Base-by-base conservation (phyloP, 2,329 filamentous ascomycete species). In the Aureobasidium musti region DNA sequence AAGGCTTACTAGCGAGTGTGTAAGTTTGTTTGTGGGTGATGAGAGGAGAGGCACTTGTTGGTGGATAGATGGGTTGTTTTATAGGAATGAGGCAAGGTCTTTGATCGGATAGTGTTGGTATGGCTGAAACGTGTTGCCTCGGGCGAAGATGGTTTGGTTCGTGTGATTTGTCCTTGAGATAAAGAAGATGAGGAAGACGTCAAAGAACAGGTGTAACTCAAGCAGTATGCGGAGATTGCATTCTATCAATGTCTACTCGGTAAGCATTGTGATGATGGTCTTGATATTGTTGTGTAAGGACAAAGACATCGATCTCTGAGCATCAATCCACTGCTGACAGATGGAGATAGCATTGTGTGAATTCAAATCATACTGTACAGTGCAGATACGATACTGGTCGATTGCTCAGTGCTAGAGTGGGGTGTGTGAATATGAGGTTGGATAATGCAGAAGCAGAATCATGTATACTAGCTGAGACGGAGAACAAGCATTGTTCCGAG, bases 251-350 rank as follows among this genome's bases (percentile, higher is more conserved):
- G n/a, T 35, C 28, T 47, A 19, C 17, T 43, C 26, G 35, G 28
- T 47, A 47, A 19, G 28, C 41, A 47, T 60, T 60, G 41, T 60
- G 19, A n/a, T 33, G 41, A 10, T 45, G 28, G 28, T 47, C 56
- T 60, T 60, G 56, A 60, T 60, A 47, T 47, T 60, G 56, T 60
- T 60, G 41, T 60, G 19, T 26, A 14, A 35, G 13, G 11, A 60
- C 56, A 60, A 60, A 60, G 56, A 47, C 26, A 60, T 35, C 41
- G 56, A 45, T 13, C n/a, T 17, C 28, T 35, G 41, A 60, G 21
- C 11, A n/a, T n/a, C 56, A 26, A 17, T n/a, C 23, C 17, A 35
- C 19, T n/a, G 41, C 35, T 30, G 30, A 3, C 19, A 2, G 19
- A 21, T 11, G 5, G 33, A 28, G 11, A 26, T 26, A 26, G 33